Evolutionary conservation across 257 asterid genomes (phyloP), one percentile per base, ranked within the genome.

Genomic region (Orobanche coerulescens): DNA sequence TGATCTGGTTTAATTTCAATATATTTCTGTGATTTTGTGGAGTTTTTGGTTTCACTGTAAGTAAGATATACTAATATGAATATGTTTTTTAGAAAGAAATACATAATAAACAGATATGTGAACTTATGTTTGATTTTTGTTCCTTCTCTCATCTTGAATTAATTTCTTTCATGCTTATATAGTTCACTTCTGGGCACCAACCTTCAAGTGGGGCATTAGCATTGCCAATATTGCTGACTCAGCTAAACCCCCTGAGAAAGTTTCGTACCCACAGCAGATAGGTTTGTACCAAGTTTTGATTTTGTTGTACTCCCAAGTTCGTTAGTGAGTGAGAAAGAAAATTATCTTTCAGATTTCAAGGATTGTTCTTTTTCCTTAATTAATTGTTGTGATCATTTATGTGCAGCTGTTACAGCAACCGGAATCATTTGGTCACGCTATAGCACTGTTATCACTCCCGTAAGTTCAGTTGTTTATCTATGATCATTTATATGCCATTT

Each of bases 161-260:
- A 9, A 49, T 49, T 24, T n/a, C 16, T 57, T 61, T 24, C 15
- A n/a, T 25, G 26, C 4, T 20, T 50, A 18, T 67, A 34, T 58
- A 83, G 93, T 81, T 77, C 88, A 84, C 79, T 84, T 84, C 75
- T 81, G 88, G 93, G 94, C 94, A 26, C 94, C 94, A 28, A 84
- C 94, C 50, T 84, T 82, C 75, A 84, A 84, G 78, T 84, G 94
- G 94, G 89, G 94, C 68, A 84, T 84, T 67, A 84, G 84, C 75
- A 82, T 84, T 40, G 94, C 94, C 64, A 84, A 84, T 71, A 55
- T 84, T 65, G 89, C 82, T 0, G 94, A 84, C 77, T 81, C 76
- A 1, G 18, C 25, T 33, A 84, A 84, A 61, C 94, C 94, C 50
- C 85, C 94, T 0, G 89, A 84, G 82, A 79, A 82, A 75, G 73